Percentiles rank a stretch among this genome's conserved stretches.
These are phyloP conservation scores for Moniliophthora roreri DNA, from an alignment of 1,284 basidiomycete species.

Conservation along the genomic window DNA sequence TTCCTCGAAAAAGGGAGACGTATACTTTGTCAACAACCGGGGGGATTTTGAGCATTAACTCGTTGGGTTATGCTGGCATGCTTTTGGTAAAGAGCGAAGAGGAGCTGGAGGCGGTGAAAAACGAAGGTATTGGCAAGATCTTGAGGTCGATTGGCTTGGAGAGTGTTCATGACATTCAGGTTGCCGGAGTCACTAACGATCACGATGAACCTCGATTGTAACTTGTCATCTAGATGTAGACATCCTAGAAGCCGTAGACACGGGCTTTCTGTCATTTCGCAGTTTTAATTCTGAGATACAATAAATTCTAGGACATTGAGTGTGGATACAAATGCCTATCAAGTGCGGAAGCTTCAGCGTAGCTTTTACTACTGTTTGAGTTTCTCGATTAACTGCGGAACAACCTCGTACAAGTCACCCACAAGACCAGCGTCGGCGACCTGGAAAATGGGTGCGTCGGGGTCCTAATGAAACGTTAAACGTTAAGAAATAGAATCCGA, in stretches of 20 bases:
- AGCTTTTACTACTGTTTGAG: slow-evolving; percentile 57
- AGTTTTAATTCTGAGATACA: too few species aligned
- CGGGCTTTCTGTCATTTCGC: too few species aligned
- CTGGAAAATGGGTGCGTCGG: slow-evolving; percentile 99
- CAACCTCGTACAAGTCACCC: slow-evolving; percentile 86
- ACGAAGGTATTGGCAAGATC: slow-evolving; percentile 59
- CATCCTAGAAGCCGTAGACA: too few species aligned
- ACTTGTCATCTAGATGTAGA: too few species aligned
- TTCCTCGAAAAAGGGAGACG: slow-evolving; percentile 68
- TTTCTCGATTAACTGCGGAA: slow-evolving; percentile 87
- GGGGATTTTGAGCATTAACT: slow-evolving; percentile 69
- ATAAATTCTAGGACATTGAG: too few species aligned
- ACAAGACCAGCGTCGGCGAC: slow-evolving; percentile 96
- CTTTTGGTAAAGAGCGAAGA: slow-evolving; percentile 78
- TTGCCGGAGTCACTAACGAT: slow-evolving; percentile 32
- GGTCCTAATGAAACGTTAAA: slow-evolving; percentile 55
- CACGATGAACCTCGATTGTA: background rate
- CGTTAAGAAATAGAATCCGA: background rate
- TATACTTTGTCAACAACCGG: slow-evolving; percentile 51
- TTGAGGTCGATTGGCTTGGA: slow-evolving; percentile 59
- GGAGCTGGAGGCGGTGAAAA: slow-evolving; percentile 67
- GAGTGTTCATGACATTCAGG: slow-evolving; percentile 63
- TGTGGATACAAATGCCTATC: background rate
- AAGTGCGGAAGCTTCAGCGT: background rate
- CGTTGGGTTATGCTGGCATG: slow-evolving; percentile 87